Percentiles rank a stretch among this genome's conserved stretches.
Evolutionary conservation across 371 early-diverging fungal species (phyloP).

Genomic region (Phascolomyces articulosus): DNA sequence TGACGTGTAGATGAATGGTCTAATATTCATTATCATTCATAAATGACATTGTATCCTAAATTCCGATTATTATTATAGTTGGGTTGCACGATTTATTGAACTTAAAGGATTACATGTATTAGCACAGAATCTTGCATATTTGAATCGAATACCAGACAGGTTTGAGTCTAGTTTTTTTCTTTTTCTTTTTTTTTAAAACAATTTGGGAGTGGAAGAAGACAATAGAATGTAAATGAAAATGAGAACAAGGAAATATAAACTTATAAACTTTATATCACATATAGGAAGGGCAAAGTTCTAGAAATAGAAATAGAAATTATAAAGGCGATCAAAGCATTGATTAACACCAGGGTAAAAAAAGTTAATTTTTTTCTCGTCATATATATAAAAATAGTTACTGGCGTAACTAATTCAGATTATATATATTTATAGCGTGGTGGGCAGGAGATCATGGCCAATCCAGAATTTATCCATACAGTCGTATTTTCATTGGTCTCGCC

Average conservation of each 20-base stretch:
- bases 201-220: neutral
- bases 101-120: slow-evolving; percentile 69
- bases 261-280: neutral
- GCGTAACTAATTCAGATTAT: neutral
- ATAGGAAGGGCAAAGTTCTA: slow-evolving; percentile 60
- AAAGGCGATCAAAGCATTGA: slow-evolving; percentile 70
- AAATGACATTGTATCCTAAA: too few relatives aligned
- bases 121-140: slow-evolving; percentile 53
- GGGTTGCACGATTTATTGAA: slow-evolving; percentile 62
- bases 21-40: too few relatives aligned
- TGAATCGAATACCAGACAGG: slow-evolving; percentile 45
- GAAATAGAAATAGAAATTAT: slow-evolving; percentile 77
- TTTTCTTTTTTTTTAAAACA: neutral
- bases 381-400: too few relatives aligned
- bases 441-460: slow-evolving; percentile 67
- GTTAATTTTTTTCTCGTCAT: neutral
- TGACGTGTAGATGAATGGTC: too few relatives aligned
- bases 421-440: slow-evolving; percentile 43
- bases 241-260: neutral
- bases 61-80: slow-evolving; percentile 23
- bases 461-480: slow-evolving; percentile 65
- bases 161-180: slow-evolving; percentile 9
- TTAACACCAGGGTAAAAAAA: slow-evolving; percentile 57
- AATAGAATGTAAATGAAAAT: neutral
- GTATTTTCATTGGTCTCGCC: slow-evolving; percentile 78